Evolutionary conservation across 2,329 filamentous ascomycete genomes (phyloP).

Genomic region (Fusarium floridanum): DNA sequence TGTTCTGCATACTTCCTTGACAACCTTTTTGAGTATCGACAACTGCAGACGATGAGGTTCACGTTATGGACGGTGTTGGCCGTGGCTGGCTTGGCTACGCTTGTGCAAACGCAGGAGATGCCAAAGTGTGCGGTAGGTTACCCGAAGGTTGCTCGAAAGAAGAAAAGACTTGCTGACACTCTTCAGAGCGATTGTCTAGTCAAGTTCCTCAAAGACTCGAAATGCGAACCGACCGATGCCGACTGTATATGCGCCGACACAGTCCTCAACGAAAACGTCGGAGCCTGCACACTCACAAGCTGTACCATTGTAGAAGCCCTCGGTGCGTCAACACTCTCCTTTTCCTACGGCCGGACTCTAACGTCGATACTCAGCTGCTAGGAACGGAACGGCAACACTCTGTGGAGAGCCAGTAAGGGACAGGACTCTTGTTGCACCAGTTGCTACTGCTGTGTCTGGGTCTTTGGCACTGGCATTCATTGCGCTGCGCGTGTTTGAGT

Average conservation of each 20-base stretch:
- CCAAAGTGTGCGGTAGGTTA: neutral
- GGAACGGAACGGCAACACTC: neutral
- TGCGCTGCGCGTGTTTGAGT: slow-evolving; percentile 1
- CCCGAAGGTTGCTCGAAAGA: no score
- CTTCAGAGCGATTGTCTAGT: neutral
- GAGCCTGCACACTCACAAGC: neutral
- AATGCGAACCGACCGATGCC: neutral
- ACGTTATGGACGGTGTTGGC: neutral
- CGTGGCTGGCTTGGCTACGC: neutral
- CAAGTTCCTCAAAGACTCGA: neutral
- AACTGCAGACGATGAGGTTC: neutral
- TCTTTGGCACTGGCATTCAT: neutral
- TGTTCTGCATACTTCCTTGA: neutral
- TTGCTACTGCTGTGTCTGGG: neutral
- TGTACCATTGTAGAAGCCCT: neutral
- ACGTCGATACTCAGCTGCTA: neutral
- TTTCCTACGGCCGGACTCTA: neutral
- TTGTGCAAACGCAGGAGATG: neutral
- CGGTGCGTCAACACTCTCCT: neutral
- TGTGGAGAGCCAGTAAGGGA: neutral
- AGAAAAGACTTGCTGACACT: neutral
- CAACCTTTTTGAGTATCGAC: neutral
- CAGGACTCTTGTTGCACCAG: neutral
- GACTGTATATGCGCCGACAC: neutral
- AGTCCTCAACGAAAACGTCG: neutral